Base-by-base conservation (phyloP, 2,329 filamentous ascomycete species). In the Colletotrichum theobromicola region DNA sequence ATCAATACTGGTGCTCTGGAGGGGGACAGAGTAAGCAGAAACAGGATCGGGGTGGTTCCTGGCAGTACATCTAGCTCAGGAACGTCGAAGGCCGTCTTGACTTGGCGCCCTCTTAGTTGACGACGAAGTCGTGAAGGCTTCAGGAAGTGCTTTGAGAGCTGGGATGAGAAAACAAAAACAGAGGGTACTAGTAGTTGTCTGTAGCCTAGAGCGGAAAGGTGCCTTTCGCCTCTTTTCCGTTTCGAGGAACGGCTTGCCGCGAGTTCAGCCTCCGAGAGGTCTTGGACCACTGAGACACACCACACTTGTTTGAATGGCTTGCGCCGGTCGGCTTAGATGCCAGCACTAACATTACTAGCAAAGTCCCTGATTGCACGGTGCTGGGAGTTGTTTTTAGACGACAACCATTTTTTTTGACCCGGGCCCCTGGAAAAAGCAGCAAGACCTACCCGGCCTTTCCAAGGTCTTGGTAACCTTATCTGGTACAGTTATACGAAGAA, bases 261-360 rank as follows among this genome's bases (percentile, higher is more conserved):
- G 24, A 64, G 37, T 13, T 63, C 63, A 67, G 69, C 72, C 72
- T 63, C 28, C 18, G 28, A 30, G 26, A 35, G 72, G 57, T 35
- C 69, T 63, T 60, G 34, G 62, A n/a, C 72, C 62, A 75, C 57
- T 72, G 42, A 72, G 18, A 72, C 32, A 72, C 32, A 57, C 24
- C 50, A 57, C 55, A 46, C 30, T 62, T 26, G 32, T 26, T 57
- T 18, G 24, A 21, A 26, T 74, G 55, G 72, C 68, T 72, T 63
- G 63, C 24, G 46, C 42, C 57, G 28, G 35, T 10, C 26, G 62
- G 30, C 46, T 67, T 58, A 37, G 57, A 35, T 24, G 24, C 24
- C 13, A 42, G 35, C 37, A 55, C 72, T 62, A 72, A 60, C n/a
- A n/a, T n/a, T n/a, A 34, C 46, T 66, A 53, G 61, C 67, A 46